Evolutionary conservation across 495 filamentous ascomycete genomes (phyloP), one percentile per base, ranked within the genome.

Genomic region (Neurospora pannonica): DNA sequence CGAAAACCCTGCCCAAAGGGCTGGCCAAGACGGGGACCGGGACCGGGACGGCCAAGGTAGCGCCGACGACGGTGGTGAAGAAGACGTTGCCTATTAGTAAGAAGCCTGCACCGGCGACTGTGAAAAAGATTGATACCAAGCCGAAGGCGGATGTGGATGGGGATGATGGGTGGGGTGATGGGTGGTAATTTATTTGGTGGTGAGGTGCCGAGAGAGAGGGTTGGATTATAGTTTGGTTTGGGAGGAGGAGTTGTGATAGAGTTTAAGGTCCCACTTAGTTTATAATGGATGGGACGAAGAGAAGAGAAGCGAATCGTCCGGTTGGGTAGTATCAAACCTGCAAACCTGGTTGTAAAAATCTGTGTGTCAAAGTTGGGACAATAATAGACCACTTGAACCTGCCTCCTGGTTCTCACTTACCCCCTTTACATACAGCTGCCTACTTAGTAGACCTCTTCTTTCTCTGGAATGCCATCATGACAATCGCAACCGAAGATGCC

Each of bases 1-100:
- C 48, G 2, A 92, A 91, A 72, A 85, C 89, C 4, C 74, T 97
- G 43, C 93, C 93, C 0, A 97, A 95, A 81, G 94, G 94, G 0
- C 78, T 97, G 70, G 82, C 84, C 8, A 94, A 94, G 78, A 74
- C 84, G 4, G 86, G 88, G 1, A 81, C 83, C 10, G 77, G 81
- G 37, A 74, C 79, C 46, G 78, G 78, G 38, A 78, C 81, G 37
- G 75, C 83, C 4, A 87, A 81, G 71, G 82, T 81, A 36, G 72
- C 79, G 42, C 42, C 80, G 13, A 37, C 78, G 60, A 76, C 73
- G 4, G 74, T 72, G 7, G 77, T 76, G 10, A 79, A 82, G 72
- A 78, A 73, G 74, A 73, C 40, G 10, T 28, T 70, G 13, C 19
- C 74, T 9, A 17, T 31, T 31, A 67, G 54, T 34, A 67, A 67